Percentiles rank a stretch among this genome's conserved stretches.
phyloP scores from a whole-genome alignment of 2,329 filamentous ascomycete species.

The Trichoderma harzianum region DNA sequence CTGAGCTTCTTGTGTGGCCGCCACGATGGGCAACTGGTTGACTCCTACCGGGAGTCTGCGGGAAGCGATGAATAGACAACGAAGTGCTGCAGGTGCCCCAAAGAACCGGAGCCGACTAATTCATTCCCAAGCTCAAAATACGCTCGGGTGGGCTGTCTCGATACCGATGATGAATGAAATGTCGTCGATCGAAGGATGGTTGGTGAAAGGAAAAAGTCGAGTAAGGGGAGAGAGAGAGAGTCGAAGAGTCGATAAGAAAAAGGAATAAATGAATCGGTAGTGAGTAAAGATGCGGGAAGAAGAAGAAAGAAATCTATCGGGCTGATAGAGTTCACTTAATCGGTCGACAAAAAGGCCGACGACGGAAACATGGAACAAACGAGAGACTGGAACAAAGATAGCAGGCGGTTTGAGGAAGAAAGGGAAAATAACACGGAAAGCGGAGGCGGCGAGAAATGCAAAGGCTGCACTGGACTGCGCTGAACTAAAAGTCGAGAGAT shows the following conservation, averaged over 20 bases:
- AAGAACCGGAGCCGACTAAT: conserved; percentile 1
- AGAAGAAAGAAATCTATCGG: conserved; percentile 6
- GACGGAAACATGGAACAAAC: conserved; percentile 12
- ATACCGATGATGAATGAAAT: neutral
- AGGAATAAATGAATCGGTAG: neutral
- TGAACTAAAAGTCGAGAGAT: conserved; percentile 4
- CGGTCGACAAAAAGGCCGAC: conserved; percentile 1
- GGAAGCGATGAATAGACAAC: conserved; percentile 2
- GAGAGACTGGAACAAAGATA: conserved; percentile 16
- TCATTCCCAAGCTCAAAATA: conserved; percentile 4
- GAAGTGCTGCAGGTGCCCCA: neutral
- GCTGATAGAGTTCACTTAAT: conserved; percentile 8
- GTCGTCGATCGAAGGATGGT: conserved; percentile 2
- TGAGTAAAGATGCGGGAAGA: neutral
- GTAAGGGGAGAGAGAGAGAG: neutral
- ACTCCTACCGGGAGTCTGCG: conserved; percentile 38
- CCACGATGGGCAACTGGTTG: conserved; percentile 35
- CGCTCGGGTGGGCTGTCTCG: neutral
- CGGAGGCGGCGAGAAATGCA: neutral
- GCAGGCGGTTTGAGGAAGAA: neutral
- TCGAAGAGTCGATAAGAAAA: neutral
- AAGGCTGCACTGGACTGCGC: neutral
- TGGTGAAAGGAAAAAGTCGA: neutral
- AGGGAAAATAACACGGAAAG: neutral
- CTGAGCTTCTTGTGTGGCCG: conserved; percentile 40